phyloP scores from a whole-genome alignment of 768 basidiomycete species.

The Mycena latifolia region DNA sequence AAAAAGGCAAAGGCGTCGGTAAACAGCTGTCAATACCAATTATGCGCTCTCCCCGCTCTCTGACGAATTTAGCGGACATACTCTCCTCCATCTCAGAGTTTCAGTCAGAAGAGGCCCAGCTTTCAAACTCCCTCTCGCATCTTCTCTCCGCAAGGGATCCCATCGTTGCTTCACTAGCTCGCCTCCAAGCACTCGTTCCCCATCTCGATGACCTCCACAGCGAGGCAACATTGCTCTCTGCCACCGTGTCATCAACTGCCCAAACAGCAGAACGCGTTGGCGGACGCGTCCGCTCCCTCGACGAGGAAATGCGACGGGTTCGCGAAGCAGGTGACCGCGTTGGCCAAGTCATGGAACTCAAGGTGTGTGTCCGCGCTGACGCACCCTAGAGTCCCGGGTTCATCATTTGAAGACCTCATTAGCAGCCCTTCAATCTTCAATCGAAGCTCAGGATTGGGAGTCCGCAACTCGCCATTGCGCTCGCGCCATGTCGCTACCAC shows the following conservation, averaged over 20 bases:
- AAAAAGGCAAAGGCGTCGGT: not conserved
- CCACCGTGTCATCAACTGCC: slow-evolving; percentile 78
- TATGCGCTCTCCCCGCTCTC: slow-evolving; percentile 45
- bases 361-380: slow-evolving; percentile 61
- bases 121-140: slow-evolving; percentile 79
- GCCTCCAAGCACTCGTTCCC: slow-evolving; percentile 71
- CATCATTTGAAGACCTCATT: slow-evolving; percentile 52
- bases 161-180: slow-evolving; percentile 69
- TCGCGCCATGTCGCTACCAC: slow-evolving; percentile 88
- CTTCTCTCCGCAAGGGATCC: slow-evolving; percentile 79
- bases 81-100: slow-evolving; percentile 80
- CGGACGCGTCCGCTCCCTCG: slow-evolving; percentile 88
- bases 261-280: slow-evolving; percentile 90
- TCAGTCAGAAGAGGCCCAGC: slow-evolving; percentile 81
- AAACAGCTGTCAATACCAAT: not conserved
- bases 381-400: slow-evolving; percentile 12
- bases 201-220: slow-evolving; percentile 70
- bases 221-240: slow-evolving; percentile 67
- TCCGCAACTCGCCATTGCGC: slow-evolving; percentile 92
- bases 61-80: slow-evolving; percentile 77
- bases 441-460: slow-evolving; percentile 94
- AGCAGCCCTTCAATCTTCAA: slow-evolving; percentile 72
- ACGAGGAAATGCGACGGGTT: slow-evolving; percentile 94
- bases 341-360: slow-evolving; percentile 94
- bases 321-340: slow-evolving; percentile 93